Evolutionary conservation across 345 rosid genomes (phyloP), one percentile per base, ranked within the genome.

Genomic region (Aethionema arabicum): DNA sequence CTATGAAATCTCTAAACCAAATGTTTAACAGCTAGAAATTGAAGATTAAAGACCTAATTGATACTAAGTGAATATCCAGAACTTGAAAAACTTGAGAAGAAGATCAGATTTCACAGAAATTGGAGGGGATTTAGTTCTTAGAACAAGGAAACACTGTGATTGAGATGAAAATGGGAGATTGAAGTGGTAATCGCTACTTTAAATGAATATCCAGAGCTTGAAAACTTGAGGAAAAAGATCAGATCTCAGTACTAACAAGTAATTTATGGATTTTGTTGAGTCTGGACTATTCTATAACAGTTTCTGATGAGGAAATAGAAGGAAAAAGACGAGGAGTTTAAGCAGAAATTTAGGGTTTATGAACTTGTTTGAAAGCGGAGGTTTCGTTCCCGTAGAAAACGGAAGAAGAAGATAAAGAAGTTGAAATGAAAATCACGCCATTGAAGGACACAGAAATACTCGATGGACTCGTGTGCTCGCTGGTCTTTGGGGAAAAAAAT

Each of bases 371-470:
- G 15, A 11, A 27, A 30, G 5, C 13, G 12, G 31, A 21, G 45
- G 68, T 64, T 53, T 33, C 8, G 36, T 46, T 32, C 27, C 65
- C 40, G 16, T 38, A 49, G 59, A 42, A 59, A 40, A 51, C 2
- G 38, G 47, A 43, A 36, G 54, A 68, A 10, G 61, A 57, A 48
- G 50, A 42, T 0, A 42, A 51, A 21, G 27, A 21, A 21, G 27
- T 21, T 1, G 58, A 61, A 68, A 61, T 68, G 73, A 15, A 33
- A 55, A 0, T 54, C 57, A 69, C 51, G 57, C 56, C 50, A 69
- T 31, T 3, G 55, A 53, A 31, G 53, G 15, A 46, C 7, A 16
- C 15, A 40, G 46, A 14, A 4, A 3, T 11, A 68, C 42, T 68
- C 56, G 67, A 61, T 29, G 55, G 37, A 52, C 66, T 57, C 59